Base-by-base conservation (phyloP, 1,139 yeast species). In the Diutina mesorugosa region DNA sequence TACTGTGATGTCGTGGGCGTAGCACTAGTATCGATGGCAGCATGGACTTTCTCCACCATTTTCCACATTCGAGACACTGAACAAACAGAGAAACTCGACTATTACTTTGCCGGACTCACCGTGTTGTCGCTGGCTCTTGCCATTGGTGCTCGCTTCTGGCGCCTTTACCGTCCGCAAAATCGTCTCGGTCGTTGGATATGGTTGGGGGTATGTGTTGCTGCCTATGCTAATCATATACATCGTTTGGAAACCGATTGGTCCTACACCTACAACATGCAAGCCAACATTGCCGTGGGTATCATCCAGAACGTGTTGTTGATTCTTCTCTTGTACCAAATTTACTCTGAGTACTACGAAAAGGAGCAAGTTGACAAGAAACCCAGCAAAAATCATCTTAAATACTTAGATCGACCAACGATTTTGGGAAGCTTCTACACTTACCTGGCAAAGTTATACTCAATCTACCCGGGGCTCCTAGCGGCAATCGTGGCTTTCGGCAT, bases 241-340 rank as follows among this genome's bases (percentile, higher is more conserved):
- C 77, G 93, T 60, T 73, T 93, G 54, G 77, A 85, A 47, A 68
- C 80, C 14, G 86, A 85, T 63, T 93, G 97, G 91, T 87, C 90
- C 60, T 93, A 93, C 69, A 84, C 95, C 1, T 93, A 93, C 69
- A 93, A 93, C 71, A 93, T 93, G 98, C 79, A 82, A 63, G 96
- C 95, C 38, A 93, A 95, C 64, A 84, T 93, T 1, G 69, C 79
- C 1, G 79, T 90, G 56, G 99, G 97, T 0, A 59, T 90, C 2
- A 61, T 85, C 5, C 97, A 91, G 64, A 88, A 90, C 67, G 61
- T 79, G n/a, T 62, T 69, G 52, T 68, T 73, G 64, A 67, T 61
- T 45, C 58, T 66, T 35, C 62, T 71, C 46, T 72, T 78, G 57
- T 75, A 67, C 60, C 59, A 65, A 8, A 61, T 75, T 45, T 76